Evolutionary conservation across 805 yeast genomes (phyloP), one percentile per base, ranked within the genome.

Genomic region (Komagataella kurtzmanii): DNA sequence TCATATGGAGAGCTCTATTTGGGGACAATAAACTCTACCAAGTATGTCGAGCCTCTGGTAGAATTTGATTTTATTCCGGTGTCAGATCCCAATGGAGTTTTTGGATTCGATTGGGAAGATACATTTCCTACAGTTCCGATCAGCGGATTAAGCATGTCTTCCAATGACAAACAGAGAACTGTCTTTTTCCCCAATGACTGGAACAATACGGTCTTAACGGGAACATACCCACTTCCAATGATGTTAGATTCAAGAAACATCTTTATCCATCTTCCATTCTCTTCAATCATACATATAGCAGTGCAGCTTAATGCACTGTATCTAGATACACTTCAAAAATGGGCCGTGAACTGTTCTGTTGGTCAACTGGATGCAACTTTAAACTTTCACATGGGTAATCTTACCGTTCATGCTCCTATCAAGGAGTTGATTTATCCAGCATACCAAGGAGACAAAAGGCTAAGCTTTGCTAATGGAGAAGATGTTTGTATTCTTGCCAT

Each of bases 221-320:
- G 66, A 3, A 59, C 61, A 44, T 70, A 62, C 50, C 64, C 74
- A 19, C 64, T 70, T 21, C 84, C 89, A 0, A 82, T 80, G 0
- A 51, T 83, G 3, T 59, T 85, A 18, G 88, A 84, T 59, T 67
- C 86, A 1, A 69, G 87, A 52, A 67, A 73, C 45, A 55, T 63
- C 8, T 75, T 65, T 61, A 71, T 71, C 24, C 75, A 68, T 59
- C 61, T 85, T 43, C 91, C 91, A 0, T 65, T 74, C 45, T 73
- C 75, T 48, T 61, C 77, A 4, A 67, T 85, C 46, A 70, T 85
- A 50, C 77, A 76, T 56, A 64, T 85, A 30, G 88, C 90, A 0
- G 70, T 84, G 23, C 90, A 85, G 63, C 66, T 82, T 45, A 81
- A 81, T 58, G 91, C 91, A 0, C 76, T 72, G 55, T 85, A 77